phyloP scores from a whole-genome alignment of 345 rosid species.

The Aquilaria malaccensis region DNA sequence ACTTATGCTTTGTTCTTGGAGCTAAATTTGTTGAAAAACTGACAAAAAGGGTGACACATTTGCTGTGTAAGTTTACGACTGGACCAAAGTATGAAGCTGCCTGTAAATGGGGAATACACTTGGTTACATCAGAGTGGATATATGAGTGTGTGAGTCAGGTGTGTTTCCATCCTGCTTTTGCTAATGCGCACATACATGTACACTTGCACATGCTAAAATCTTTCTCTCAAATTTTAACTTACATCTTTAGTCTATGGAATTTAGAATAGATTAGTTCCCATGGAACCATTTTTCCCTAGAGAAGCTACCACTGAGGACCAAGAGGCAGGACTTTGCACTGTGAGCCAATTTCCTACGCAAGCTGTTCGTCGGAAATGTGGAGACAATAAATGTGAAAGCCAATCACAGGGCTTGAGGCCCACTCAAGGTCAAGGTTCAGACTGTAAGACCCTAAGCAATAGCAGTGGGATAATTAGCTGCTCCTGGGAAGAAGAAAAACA shows the following conservation, averaged over 20 bases:
- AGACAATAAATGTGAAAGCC: slow-evolving; percentile 47
- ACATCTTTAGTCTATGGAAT: not conserved
- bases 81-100: slow-evolving; percentile 84
- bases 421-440: slow-evolving; percentile 15
- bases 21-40: slow-evolving; percentile 55
- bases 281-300: slow-evolving; percentile 62
- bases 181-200: not conserved
- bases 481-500: slow-evolving; percentile 27
- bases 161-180: slow-evolving; percentile 12
- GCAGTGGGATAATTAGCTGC: slow-evolving; percentile 21
- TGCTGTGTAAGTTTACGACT: slow-evolving; percentile 60
- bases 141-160: slow-evolving; percentile 90
- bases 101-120: slow-evolving; percentile 59
- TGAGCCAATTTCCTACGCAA: slow-evolving; percentile 75
- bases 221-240: slow-evolving; percentile 3
- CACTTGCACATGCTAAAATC: not conserved
- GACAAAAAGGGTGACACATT: slow-evolving; percentile 78
- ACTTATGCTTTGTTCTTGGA: slow-evolving; percentile 81
- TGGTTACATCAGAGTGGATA: slow-evolving; percentile 74
- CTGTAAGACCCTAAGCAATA: slow-evolving; percentile 16
- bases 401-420: slow-evolving; percentile 32
- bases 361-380: slow-evolving; percentile 35
- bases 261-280: slow-evolving; percentile 66
- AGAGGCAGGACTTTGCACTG: slow-evolving; percentile 50
- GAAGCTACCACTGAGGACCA: slow-evolving; percentile 62